Evolutionary conservation across 108 stramenopile genomes (phyloP).

Genomic region (Pseudonitzschia multiseries): DNA sequence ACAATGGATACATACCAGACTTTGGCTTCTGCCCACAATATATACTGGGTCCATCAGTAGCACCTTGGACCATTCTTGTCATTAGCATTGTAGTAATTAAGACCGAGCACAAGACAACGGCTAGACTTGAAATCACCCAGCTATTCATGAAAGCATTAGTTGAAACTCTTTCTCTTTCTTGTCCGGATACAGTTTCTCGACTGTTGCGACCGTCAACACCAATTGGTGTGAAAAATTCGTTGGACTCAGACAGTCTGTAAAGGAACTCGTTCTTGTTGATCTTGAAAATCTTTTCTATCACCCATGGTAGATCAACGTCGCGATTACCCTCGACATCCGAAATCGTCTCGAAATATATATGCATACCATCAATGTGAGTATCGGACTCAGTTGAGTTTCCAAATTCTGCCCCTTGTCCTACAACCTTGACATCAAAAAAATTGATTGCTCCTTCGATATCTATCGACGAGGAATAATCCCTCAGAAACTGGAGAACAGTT

Average conservation of each 20-base stretch:
- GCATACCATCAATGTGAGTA: slow-evolving; percentile 10
- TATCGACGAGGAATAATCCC: not conserved
- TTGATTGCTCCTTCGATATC: not conserved
- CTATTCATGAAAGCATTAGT: not conserved
- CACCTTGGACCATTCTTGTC: not conserved
- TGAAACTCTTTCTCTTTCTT: not conserved
- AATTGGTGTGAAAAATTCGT: not conserved
- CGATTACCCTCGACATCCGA: not conserved
- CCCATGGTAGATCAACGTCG: slow-evolving; percentile 1
- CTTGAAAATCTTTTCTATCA: slow-evolving; percentile 14
- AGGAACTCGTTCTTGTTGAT: slow-evolving; percentile 2
- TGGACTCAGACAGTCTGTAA: not conserved
- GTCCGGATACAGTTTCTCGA: not conserved
- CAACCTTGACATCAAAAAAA: slow-evolving; percentile 4
- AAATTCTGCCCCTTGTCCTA: slow-evolving; percentile 3
- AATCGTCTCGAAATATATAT: slow-evolving; percentile 1
- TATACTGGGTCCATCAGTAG: no score
- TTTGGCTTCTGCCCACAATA: not conserved
- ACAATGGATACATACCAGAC: not conserved
- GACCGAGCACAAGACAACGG: not conserved
- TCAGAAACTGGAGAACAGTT: slow-evolving; percentile 3
- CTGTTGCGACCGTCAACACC: not conserved
- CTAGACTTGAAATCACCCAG: slow-evolving; percentile 13
- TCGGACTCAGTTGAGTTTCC: slow-evolving; percentile 1
- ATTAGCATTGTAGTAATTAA: not conserved